phyloP scores from a whole-genome alignment of 441 rosid species.

The Hura crepitans region DNA sequence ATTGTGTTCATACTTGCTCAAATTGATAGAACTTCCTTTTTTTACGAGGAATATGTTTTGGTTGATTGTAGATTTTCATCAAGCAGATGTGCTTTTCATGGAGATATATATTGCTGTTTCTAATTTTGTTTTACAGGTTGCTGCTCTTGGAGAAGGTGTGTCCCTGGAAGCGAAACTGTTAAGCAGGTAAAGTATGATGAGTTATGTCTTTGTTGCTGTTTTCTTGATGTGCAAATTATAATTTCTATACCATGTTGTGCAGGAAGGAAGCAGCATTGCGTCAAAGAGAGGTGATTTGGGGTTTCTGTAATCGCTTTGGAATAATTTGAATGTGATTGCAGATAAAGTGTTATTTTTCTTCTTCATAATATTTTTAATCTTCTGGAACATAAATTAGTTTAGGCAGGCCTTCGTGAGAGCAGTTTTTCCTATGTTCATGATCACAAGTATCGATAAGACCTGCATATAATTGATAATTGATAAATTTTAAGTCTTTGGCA shows the following conservation, averaged over 20 bases:
- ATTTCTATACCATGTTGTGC: conserved; percentile 21
- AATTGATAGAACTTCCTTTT: neutral
- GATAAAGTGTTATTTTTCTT: neutral
- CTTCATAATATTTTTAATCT: conserved; percentile 11
- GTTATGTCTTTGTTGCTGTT: conserved; percentile 12
- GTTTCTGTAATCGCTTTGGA: conserved; percentile 14
- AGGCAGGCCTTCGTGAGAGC: conserved; percentile 8
- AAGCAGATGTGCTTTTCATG: neutral
- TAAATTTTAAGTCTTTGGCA: conserved; percentile 14
- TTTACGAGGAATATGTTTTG: neutral
- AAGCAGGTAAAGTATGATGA: conserved; percentile 44
- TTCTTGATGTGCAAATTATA: conserved; percentile 20
- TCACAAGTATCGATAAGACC: too few species aligned
- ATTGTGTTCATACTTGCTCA: neutral
- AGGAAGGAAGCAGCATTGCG: conserved; percentile 96
- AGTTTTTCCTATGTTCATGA: conserved; percentile 8
- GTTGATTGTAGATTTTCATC: neutral
- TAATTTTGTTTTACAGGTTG: conserved; percentile 50
- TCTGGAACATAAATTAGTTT: conserved; percentile 2
- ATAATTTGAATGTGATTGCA: conserved; percentile 11
- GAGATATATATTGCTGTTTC: conserved; percentile 11
- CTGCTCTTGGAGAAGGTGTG: conserved; percentile 90
- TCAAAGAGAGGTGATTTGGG: conserved; percentile 71
- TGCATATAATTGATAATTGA: conserved; percentile 8
- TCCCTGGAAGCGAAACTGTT: conserved; percentile 90